Evolutionary conservation across 306 rosid species (phyloP), one percentile per base, ranked within the genome.

Genomic region (Lablab purpureus): DNA sequence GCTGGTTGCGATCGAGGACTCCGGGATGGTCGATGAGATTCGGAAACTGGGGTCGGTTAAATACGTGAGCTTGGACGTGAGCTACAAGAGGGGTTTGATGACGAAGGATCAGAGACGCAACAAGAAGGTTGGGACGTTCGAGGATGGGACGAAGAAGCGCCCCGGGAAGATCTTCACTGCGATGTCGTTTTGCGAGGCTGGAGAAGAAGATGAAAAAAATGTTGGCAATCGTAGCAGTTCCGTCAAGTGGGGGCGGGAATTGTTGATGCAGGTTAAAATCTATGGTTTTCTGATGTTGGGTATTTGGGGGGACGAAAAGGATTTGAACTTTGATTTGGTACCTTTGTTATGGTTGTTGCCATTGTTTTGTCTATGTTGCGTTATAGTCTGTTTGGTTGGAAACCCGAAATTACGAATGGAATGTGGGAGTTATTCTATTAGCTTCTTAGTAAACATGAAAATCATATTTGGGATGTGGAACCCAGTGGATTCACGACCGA

Each of bases 141-240:
- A 84, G 13, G 82, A 91, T 67, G 99, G 91, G 46, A 79, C 84
- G 78, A 95, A 95, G 78, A 95, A 91, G 83, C 96, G 97, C 10
- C 96, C 99, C 4, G 98, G 99, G 72, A 95, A 92, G 90, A 91
- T 95, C 72, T 91, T 92, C 64, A 91, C 97, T 1, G 52, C 87
- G 54, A 95, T 92, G 97, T 95, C 99, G 66, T 95, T 92, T 85
- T 34, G 73, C 5, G 97, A 92, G 71, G 89, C 23, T 7, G 75
- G 25, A 85, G 83, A 85, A 3, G 40, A 55, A n/a, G 85, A 13
- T n/a, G 83, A 30, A 0, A 54, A 65, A n/a, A 10, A 71, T 43
- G n/a, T 32, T 55, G 19, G 76, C 67, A 87, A 92, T 69, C 54
- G 79, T 64, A 89, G 87, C 84, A 55, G 64, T 62, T 87, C 97